phyloP scores from a whole-genome alignment of 2,329 filamentous ascomycete genomes.

The Hortaea werneckii region DNA sequence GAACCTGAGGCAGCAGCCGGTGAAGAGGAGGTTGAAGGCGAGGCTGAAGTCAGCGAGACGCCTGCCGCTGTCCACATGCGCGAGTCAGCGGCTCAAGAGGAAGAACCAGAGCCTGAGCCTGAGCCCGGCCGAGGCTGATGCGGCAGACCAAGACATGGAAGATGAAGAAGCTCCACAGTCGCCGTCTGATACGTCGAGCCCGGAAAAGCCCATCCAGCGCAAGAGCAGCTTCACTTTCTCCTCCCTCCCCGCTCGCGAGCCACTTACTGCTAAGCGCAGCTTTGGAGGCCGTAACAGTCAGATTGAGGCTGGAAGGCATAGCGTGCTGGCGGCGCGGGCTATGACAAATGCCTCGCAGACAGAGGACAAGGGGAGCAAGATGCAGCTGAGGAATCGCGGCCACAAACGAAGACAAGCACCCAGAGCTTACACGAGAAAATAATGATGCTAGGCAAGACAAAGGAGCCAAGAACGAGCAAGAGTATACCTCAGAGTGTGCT shows the following conservation, averaged over 20 bases:
- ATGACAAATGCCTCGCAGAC: conserved; percentile 29
- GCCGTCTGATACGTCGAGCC: conserved; percentile 61
- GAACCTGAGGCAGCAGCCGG: conserved; percentile 8
- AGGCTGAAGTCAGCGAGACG: conserved; percentile 13
- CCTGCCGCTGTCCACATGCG: neutral
- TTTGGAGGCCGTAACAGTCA: conserved; percentile 68
- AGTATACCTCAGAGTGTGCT: conserved; percentile 24
- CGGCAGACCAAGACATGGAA: conserved; percentile 27
- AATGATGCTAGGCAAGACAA: conserved; percentile 55
- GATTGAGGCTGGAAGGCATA: conserved; percentile 57
- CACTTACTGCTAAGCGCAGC: conserved; percentile 73
- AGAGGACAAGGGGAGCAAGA: conserved; percentile 44
- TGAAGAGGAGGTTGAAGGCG: conserved; percentile 17
- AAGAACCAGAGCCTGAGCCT: neutral
- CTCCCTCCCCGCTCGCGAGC: conserved; percentile 81
- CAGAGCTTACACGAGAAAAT: conserved; percentile 90
- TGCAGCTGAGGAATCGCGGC: conserved; percentile 32
- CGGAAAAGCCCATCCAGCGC: conserved; percentile 64
- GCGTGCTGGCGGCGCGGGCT: conserved; percentile 37
- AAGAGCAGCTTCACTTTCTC: conserved; percentile 96
- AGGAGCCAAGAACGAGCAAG: conserved; percentile 35
- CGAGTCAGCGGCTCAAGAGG: conserved; percentile 6
- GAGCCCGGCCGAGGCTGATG: conserved; percentile 12
- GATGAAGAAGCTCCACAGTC: conserved; percentile 38
- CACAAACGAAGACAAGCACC: conserved; percentile 82